These are phyloP conservation scores for Venturia oleaginea DNA, from an alignment of 2,329 filamentous ascomycete genomes.

Conservation along the genomic window DNA sequence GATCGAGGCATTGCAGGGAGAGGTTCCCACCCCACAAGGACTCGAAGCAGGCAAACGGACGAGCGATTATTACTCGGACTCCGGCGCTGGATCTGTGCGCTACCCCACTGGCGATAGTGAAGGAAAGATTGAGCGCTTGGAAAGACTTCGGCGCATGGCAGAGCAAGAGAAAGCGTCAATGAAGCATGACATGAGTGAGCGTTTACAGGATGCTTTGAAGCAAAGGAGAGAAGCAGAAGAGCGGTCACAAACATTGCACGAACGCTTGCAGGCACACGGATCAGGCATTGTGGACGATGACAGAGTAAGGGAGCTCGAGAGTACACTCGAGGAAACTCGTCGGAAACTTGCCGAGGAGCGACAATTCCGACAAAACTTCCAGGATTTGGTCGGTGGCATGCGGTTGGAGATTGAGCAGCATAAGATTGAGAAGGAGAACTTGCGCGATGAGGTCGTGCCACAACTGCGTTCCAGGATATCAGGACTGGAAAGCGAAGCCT, in stretches of 20 bases:
- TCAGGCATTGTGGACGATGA: constrained; percentile 20
- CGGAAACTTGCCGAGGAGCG: constrained; percentile 77
- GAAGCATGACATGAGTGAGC: constrained; percentile 73
- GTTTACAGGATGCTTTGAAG: constrained; percentile 77
- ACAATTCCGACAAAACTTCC: constrained; percentile 82
- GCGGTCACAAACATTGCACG: constrained; percentile 75
- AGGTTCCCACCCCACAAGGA: constrained; percentile 31
- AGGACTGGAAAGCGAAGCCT: constrained; percentile 65
- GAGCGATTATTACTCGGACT: constrained; percentile 98
- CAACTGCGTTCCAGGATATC: constrained; percentile 67
- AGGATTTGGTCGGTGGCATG: constrained; percentile 79
- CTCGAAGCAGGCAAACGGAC: constrained; percentile 55
- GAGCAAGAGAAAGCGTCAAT: constrained; percentile 89
- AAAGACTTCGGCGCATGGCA: constrained; percentile 69
- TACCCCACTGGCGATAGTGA: constrained; percentile 49
- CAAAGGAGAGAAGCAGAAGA: constrained; percentile 68
- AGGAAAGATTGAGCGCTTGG: constrained; percentile 57
- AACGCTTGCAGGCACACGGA: constrained; percentile 50
- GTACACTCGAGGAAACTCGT: constrained; percentile 69
- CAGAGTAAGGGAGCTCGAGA: constrained; percentile 69
- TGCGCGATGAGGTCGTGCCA: constrained; percentile 80
- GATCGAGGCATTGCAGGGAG: constrained; percentile 74
- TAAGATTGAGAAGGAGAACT: constrained; percentile 81
- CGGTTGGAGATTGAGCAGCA: constrained; percentile 73
- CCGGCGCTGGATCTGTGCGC: constrained; percentile 76